Evolutionary conservation across 305 asterid genomes (phyloP).

Genomic region (Fraxinus dipetala): DNA sequence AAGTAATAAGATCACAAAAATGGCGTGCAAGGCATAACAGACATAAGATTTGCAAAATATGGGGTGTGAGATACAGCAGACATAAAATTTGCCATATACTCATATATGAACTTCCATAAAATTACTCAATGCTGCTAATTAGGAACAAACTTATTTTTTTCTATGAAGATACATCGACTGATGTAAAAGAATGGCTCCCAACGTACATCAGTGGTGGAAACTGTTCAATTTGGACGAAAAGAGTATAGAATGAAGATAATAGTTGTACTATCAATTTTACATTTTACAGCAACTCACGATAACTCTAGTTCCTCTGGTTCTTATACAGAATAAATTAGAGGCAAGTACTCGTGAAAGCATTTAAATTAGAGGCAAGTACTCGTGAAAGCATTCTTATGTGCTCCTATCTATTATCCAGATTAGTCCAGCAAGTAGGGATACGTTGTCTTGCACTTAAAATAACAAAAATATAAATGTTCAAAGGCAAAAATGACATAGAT

Average conservation of each 20-base stretch:
- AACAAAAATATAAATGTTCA: neutral
- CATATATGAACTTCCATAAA: neutral
- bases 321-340: neutral
- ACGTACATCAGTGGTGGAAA: neutral
- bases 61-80: neutral
- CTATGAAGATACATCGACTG: neutral
- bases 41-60: neutral
- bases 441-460: neutral
- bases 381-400: neutral
- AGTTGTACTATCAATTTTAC: neutral
- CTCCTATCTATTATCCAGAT: neutral
- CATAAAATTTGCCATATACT: neutral
- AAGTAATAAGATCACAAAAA: conserved; percentile 5
- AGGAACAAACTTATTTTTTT: neutral
- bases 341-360: neutral
- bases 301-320: neutral
- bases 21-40: neutral
- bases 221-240: neutral
- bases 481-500: neutral
- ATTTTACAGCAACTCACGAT: neutral
- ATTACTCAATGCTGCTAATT: neutral
- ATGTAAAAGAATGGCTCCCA: conserved; percentile 1
- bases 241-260: neutral
- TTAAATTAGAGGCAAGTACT: neutral
- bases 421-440: neutral